These are phyloP conservation scores for Cladochytrium replicatum DNA, from an alignment of 192 early-diverging fungal species.

Conservation along the genomic window DNA sequence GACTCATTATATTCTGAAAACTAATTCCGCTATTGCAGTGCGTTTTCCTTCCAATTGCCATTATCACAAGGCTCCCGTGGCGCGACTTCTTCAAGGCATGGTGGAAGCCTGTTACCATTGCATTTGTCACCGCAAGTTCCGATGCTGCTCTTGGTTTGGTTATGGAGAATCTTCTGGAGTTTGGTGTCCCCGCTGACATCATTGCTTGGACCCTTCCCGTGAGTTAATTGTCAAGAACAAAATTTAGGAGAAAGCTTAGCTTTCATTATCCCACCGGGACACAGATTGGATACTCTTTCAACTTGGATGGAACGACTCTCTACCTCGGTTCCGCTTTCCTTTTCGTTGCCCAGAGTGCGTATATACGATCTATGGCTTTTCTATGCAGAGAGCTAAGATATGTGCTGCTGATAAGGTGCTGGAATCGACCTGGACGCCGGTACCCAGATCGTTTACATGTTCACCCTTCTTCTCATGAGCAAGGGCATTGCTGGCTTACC, in stretches of 20 bases:
- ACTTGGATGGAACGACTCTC: slow-evolving; percentile 65
- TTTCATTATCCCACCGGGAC: too few relatives aligned
- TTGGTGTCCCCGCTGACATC: slow-evolving; percentile 56
- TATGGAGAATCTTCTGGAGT: slow-evolving; percentile 56
- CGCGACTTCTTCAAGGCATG: slow-evolving; percentile 39
- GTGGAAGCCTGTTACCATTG: slow-evolving; percentile 54
- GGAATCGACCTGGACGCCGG: slow-evolving; percentile 36
- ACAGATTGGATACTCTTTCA: slow-evolving; percentile 72
- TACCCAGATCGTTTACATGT: slow-evolving; percentile 55
- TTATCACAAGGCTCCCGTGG: slow-evolving; percentile 44
- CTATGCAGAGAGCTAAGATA: too few relatives aligned
- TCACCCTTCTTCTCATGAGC: slow-evolving; percentile 55
- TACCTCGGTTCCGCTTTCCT: slow-evolving; percentile 58
- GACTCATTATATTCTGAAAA: too few relatives aligned
- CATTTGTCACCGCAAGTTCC: slow-evolving; percentile 62
- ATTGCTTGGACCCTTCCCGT: slow-evolving; percentile 52
- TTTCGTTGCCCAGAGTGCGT: slow-evolving; percentile 68
- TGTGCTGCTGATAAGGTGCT: too few relatives aligned
- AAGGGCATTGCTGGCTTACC: slow-evolving; percentile 48
- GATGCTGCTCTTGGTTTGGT: slow-evolving; percentile 63
- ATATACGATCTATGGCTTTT: too few relatives aligned
- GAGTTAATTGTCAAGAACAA: too few relatives aligned
- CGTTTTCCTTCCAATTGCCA: slow-evolving; percentile 47
- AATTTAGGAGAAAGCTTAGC: too few relatives aligned
- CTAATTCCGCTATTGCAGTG: too few relatives aligned